These are phyloP conservation scores for Plasmodium reichenowi DNA, from an alignment of 169 alveolate genomes.

Conservation along the genomic window DNA sequence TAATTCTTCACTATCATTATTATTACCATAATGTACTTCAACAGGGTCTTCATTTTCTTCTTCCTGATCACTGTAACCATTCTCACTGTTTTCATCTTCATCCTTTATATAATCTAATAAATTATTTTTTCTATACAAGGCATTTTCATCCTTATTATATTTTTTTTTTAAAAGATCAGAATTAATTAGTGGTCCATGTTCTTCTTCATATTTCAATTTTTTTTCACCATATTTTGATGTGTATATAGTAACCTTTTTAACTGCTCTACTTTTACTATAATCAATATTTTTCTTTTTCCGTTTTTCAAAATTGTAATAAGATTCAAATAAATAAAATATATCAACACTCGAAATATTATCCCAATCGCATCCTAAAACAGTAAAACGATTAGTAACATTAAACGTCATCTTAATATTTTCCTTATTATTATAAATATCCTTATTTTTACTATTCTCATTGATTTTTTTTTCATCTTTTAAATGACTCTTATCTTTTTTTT, in stretches of 20 bases:
- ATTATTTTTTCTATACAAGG: conserved; percentile 60
- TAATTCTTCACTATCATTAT: neutral
- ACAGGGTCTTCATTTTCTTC: conserved; percentile 2
- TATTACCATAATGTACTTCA: too few relatives aligned
- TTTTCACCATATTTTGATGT: conserved; percentile 95
- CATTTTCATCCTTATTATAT: conserved; percentile 25
- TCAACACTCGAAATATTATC: conserved; percentile 95
- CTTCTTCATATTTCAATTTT: conserved; percentile 92
- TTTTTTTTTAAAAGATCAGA: neutral
- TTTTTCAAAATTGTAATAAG: conserved; percentile 86
- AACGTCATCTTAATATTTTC: conserved; percentile 56
- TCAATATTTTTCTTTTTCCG: conserved; percentile 80
- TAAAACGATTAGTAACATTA: conserved; percentile 92
- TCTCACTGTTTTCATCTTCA: conserved; percentile 78
- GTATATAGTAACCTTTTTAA: conserved; percentile 92
- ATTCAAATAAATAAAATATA: conserved; percentile 92
- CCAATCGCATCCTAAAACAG: conserved; percentile 98
- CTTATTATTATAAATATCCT: conserved; percentile 40
- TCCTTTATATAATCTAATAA: conserved; percentile 72
- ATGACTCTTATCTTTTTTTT: conserved; percentile 25
- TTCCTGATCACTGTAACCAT: neutral
- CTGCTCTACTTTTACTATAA: conserved; percentile 85
- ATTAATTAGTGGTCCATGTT: conserved; percentile 93
- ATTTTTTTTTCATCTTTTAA: neutral
- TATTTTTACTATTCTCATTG: conserved; percentile 20